Percentiles rank a stretch among this genome's conserved stretches.
These are phyloP conservation scores for Boletales sp. DNA, from an alignment of 768 basidiomycete species.

Conservation along the genomic window DNA sequence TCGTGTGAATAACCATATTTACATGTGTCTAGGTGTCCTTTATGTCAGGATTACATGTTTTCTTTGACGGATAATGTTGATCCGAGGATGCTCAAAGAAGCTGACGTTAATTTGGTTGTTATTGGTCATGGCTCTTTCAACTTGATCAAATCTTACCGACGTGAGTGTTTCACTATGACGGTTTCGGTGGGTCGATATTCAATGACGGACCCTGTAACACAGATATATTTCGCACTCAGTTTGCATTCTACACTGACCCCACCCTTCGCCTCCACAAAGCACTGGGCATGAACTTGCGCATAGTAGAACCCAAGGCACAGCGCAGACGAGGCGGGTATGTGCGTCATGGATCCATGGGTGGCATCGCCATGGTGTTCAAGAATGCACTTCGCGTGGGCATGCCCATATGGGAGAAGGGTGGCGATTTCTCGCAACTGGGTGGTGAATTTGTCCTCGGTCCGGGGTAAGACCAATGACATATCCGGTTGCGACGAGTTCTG, in stretches of 20 bases:
- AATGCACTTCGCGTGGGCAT: conserved; percentile 71
- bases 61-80: conserved; percentile 53
- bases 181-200: neutral
- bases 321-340: conserved; percentile 56
- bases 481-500: neutral
- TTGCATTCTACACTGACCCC: conserved; percentile 79
- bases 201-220: neutral
- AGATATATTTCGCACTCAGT: conserved; percentile 71
- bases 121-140: conserved; percentile 76
- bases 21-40: conserved; percentile 53
- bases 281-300: conserved; percentile 68
- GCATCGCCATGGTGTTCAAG: conserved; percentile 70
- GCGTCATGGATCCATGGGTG: conserved; percentile 59
- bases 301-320: conserved; percentile 40
- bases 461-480: conserved; percentile 42
- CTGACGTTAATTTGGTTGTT: conserved; percentile 60
- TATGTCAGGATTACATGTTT: conserved; percentile 85
- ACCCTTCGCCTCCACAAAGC: conserved; percentile 61
- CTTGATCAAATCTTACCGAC: conserved; percentile 72
- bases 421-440: conserved; percentile 75
- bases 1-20: conserved; percentile 4
- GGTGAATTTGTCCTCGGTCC: conserved; percentile 83
- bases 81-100: conserved; percentile 43
- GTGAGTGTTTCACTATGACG: conserved; percentile 33
- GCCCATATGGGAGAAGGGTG: conserved; percentile 79